Evolutionary conservation across 2,329 filamentous ascomycete genomes (phyloP).

Genomic region (Claviceps sp.): DNA sequence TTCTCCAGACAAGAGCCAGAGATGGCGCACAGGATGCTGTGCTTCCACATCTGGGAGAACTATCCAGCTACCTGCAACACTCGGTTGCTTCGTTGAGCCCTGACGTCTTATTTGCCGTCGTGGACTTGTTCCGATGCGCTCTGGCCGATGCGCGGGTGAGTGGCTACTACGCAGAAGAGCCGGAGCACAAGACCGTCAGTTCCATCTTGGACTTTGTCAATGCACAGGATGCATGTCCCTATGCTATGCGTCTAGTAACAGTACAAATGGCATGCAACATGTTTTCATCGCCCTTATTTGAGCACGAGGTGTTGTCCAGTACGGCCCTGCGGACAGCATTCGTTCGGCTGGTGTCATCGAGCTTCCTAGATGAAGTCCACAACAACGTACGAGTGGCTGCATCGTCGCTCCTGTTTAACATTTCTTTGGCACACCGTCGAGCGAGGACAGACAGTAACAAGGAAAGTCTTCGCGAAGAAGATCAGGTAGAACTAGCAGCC

Average conservation of each 20-base stretch:
- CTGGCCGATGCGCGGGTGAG: constrained; percentile 68
- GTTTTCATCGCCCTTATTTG: constrained; percentile 62
- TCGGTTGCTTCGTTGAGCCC: constrained; percentile 42
- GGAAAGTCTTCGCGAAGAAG: constrained; percentile 49
- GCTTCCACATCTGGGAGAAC: constrained; percentile 54
- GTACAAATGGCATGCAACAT: constrained; percentile 77
- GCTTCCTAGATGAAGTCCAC: constrained; percentile 65
- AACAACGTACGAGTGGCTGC: constrained; percentile 67
- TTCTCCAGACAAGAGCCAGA: constrained; percentile 50
- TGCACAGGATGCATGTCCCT: constrained; percentile 48
- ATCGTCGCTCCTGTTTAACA: constrained; percentile 71
- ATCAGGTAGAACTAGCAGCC: constrained; percentile 71
- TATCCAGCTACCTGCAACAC: constrained; percentile 47
- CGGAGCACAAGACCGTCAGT: constrained; percentile 46
- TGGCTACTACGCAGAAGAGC: constrained; percentile 71
- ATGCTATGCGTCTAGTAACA: constrained; percentile 70
- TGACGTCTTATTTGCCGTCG: constrained; percentile 61
- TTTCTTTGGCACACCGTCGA: constrained; percentile 58
- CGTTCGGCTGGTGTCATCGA: constrained; percentile 58
- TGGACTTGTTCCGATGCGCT: constrained; percentile 74
- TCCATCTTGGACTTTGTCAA: constrained; percentile 49
- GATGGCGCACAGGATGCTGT: constrained; percentile 50
- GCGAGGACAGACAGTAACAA: constrained; percentile 42
- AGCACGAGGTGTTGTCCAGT: constrained; percentile 45
- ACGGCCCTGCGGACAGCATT: constrained; percentile 41